Evolutionary conservation across 1,284 basidiomycete species (phyloP), one percentile per base, ranked within the genome.

Genomic region (Melampsora americana): DNA sequence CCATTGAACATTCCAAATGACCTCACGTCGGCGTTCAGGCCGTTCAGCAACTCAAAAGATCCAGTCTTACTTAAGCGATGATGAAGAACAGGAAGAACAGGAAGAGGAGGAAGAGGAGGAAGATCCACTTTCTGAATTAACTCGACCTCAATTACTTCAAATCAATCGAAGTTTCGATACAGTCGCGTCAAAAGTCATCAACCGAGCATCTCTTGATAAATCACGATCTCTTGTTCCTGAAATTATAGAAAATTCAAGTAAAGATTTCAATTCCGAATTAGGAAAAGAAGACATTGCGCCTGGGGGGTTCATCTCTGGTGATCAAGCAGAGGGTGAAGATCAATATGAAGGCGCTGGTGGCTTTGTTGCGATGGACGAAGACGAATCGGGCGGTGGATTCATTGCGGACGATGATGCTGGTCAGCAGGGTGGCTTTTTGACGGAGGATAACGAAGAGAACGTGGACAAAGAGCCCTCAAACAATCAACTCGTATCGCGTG

Each of bases 61-160:
- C 23, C 50, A 12, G 23, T 53, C 50, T 20, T 26, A 20, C 23
- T 53, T 14, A 23, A 64, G 46, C 35, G 60, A 62, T 3, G 64
- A 72, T n/a, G n/a, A n/a, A n/a, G n/a, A n/a, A 53, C 4, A 18
- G n/a, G 59, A 56, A 14, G 39, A 39, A 46, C 42, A 56, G 42
- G 48, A 28, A 35, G 44, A 67, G 18, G 66, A 5, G 44, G 60
- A 53, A 28, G 56, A 53, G 26, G 48, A 69, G 50, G 69, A 72
- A 32, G 69, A 72, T 61, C 61, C 69, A 72, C 61, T 72, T 20
- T 42, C 61, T 42, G 69, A 72, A 64, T 48, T 72, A 2, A 72
- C 69, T 44, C 69, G 69, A 20, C 69, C 69, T 35, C 69, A 72
- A 28, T 62, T 72, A 48, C 64, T 72, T 44, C 44, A 72, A 65